Base-by-base conservation (phyloP, 768 basidiomycete species). In the Amanita phalloides region DNA sequence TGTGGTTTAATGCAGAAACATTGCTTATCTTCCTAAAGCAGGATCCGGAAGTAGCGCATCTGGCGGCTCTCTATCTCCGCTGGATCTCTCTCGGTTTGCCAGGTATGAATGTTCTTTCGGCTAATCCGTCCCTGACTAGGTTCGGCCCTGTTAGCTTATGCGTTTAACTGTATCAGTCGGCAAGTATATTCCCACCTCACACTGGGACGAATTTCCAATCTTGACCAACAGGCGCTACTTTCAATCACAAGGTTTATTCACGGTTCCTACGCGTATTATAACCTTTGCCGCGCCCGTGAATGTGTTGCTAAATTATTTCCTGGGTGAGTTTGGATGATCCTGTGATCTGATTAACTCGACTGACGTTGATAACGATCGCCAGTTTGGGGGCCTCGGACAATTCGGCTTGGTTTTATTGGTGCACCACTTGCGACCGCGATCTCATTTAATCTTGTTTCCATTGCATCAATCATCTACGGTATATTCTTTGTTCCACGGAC, bases 341-440 rank as follows among this genome's bases (percentile, higher is more conserved):
- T 9, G 21, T 36, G 11, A 1, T 21, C 21, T 35, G 23, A 11
- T 36, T 9, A 28, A 10, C 3, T 20, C 42, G 23, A 17, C n/a
- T 42, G 39, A 28, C 30, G 33, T 9, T 13, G 8, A 20, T 9
- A 5, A 20, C 9, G 30, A 30, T 30, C 4, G 5, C 11, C 48
- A 75, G 89, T 93, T 0, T 92, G 90, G 90, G 91, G 91, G 1
- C 91, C 91, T 0, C 69, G 77, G 33, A 70, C 79, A 3, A 69
- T 96, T 51, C 74, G 86, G 11, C 71, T 97, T 2, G 94, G 94
- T 1, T 99, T 90, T 66, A 80, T 88, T 48, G 95, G 95, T 11
- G 95, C 93, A 3, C 95, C 95, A 0, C 73, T 97, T 17, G 87
- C 94, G 1, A 92, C 92, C 2, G 82, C 87, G 0, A 74, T 94